Percentiles rank a stretch among this genome's conserved stretches.
Evolutionary conservation across 345 rosid species (phyloP).

Genomic region (Camelina hispida): DNA sequence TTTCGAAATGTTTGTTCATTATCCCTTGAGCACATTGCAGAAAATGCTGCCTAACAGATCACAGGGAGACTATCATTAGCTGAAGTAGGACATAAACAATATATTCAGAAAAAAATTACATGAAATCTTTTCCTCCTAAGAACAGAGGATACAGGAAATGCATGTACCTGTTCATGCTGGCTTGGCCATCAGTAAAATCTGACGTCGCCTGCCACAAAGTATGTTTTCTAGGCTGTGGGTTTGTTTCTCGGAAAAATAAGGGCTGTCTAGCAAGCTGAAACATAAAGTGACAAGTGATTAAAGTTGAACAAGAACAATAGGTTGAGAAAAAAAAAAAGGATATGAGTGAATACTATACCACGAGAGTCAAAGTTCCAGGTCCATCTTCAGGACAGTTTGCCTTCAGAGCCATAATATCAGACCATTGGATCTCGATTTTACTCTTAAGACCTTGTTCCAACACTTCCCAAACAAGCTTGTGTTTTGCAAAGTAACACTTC

Average conservation of each 20-base stretch:
- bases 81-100: neutral
- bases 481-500: slow-evolving; percentile 98
- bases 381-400: slow-evolving; percentile 83
- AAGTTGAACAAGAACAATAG: slow-evolving; percentile 8
- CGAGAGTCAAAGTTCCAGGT: slow-evolving; percentile 85
- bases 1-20: slow-evolving; percentile 87
- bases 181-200: slow-evolving; percentile 98
- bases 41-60: slow-evolving; percentile 77
- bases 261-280: slow-evolving; percentile 94
- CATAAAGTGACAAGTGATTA: slow-evolving; percentile 25
- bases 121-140: neutral
- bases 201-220: slow-evolving; percentile 99
- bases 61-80: slow-evolving; percentile 14
- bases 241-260: slow-evolving; percentile 93
- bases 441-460: slow-evolving; percentile 96
- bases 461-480: slow-evolving; percentile 99
- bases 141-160: slow-evolving; percentile 25
- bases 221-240: slow-evolving; percentile 97
- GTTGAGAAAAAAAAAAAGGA: neutral
- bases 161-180: slow-evolving; percentile 74
- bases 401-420: slow-evolving; percentile 91
- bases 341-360: slow-evolving; percentile 55
- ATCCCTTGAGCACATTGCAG: slow-evolving; percentile 92
- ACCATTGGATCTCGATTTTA: slow-evolving; percentile 99
- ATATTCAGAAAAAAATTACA: slow-evolving; percentile 13